Evolutionary conservation across 805 yeast species (phyloP), one percentile per base, ranked within the genome.

Genomic region (Yarrowia bubula): DNA sequence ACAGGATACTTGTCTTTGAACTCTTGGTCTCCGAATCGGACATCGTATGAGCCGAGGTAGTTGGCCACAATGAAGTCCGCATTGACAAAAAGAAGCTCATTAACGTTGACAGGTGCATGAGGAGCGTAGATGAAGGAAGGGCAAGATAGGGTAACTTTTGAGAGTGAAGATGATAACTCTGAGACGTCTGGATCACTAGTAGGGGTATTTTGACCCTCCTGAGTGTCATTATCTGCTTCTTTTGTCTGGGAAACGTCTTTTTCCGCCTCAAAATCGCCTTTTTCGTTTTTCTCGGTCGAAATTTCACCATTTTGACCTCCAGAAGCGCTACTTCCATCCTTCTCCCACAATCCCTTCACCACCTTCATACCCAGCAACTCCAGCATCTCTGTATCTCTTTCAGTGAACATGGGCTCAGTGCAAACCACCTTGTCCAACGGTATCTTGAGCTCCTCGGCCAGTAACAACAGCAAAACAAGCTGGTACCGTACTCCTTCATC

Each of bases 401-500:
- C 71, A 1, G 76, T 75, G 67, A 88, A 87, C 0, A 82, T 82
- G 0, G 96, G 96, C 70, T 89, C 96, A 74, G 80, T 88, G 0
- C 85, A 67, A 0, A 87, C 79, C 0, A 87, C 77, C 8, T 69
- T 32, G 0, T 66, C 35, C 0, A 66, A 22, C 0, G 65, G 37
- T 13, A 78, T 66, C 0, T 69, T 50, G 10, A 73, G 66, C 7
- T 68, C 67, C 3, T 75, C 75, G 0, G 73, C 72, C 1, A 88
- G 44, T 17, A 81, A 77, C n/a, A 76, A 65, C 31, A 88, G 71
- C 55, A 84, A 73, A 0, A 91, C 92, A 9, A 88, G 71, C 74
- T 89, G 96, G 72, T 81, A 88, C 44, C 84, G 75, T 1, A 93
- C 88, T 28, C 83, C 82, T n/a, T 71, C 73, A 64, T 84, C 86